Base-by-base conservation (phyloP, 495 filamentous ascomycete species). In the Hypoxylon perforatum region DNA sequence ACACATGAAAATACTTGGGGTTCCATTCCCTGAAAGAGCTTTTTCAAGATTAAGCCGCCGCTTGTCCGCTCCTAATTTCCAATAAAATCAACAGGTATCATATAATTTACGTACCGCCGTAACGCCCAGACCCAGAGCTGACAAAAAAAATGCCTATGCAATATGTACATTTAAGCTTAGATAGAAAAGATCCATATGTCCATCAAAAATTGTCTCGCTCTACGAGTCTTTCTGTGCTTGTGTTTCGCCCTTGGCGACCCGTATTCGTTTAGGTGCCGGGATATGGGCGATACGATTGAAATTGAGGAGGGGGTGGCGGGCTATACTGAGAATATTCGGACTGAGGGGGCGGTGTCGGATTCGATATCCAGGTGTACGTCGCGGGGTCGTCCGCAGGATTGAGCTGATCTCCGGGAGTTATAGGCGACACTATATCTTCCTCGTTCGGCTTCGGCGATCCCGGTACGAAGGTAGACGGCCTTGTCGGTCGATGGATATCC, bases 381-480 rank as follows among this genome's bases (percentile, higher is more conserved):
- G 66, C 60, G 11, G 65, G 65, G 36, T 75, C 65, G 3, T 73
- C 70, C 35, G 60, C 72, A 21, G 69, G 66, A 38, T 68, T 75
- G 0, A 73, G 38, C 2, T 45, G 63, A 19, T 63, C 63, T 9
- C 53, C 63, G 14, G 63, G 68, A 1, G 62, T 65, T 9, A 74
- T 69, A 0, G 72, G 72, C 6, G 72, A 75, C 48, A 75, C 72
- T 52, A 64, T 49, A 38, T 75, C 72, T 15, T 73, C 72, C 21
- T 63, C 54, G 25, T 42, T 69, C 49, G 60, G 72, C 42, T 69
- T 74, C 5, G 44, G 52, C 4, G 28, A 28, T n/a, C 49, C 45
- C 6, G 61, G 65, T 2, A 69, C 36, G 18, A 57, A 64, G 14
- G 65, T 70, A 11, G 59, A 52, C 19, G 69, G 62, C 15, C 54